These are phyloP conservation scores for Yamadazyma kitorensis DNA, from an alignment of 805 yeast genomes.

Conservation along the genomic window DNA sequence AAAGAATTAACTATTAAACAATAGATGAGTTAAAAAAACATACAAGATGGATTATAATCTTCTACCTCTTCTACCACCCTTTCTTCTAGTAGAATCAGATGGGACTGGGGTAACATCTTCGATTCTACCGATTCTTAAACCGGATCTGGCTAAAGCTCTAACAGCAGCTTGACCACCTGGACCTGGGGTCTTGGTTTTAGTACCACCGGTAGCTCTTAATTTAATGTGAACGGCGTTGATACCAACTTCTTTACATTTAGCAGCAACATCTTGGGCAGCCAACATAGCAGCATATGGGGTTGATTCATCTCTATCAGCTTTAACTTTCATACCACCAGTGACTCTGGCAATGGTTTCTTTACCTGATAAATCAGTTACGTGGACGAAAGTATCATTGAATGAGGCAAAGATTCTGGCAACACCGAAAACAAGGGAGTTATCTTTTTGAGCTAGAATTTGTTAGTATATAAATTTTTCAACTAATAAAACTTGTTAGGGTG, in stretches of 20 bases:
- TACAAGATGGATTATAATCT: conserved; percentile 63
- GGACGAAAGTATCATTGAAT: conserved; percentile 99
- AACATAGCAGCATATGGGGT: conserved; percentile 99
- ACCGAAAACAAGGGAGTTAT: conserved; percentile 99
- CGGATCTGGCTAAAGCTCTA: conserved; percentile 99
- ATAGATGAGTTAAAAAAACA: conserved; percentile 8
- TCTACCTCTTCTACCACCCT: conserved; percentile 99
- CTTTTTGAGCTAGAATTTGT: conserved; percentile 37
- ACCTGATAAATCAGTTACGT: conserved; percentile 98
- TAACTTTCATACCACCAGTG: conserved; percentile 99
- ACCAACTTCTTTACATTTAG: conserved; percentile 98
- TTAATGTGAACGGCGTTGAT: conserved; percentile 99
- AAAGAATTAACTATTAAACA: conserved; percentile 6
- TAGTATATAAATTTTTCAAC: conserved; percentile 12
- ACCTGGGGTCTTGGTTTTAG: conserved; percentile 99
- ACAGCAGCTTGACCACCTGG: conserved; percentile 99
- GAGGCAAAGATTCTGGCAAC: conserved; percentile 99
- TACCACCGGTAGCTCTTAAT: conserved; percentile 99
- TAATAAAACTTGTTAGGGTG: no score
- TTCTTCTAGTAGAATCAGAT: conserved; percentile 99
- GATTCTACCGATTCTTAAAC: conserved; percentile 99
- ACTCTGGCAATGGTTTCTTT: conserved; percentile 99
- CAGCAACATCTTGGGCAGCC: conserved; percentile 99
- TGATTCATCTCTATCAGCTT: conserved; percentile 99
- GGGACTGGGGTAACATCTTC: conserved; percentile 99